Base-by-base conservation (phyloP, 1,139 yeast species). In the Zygoascus sp. region DNA sequence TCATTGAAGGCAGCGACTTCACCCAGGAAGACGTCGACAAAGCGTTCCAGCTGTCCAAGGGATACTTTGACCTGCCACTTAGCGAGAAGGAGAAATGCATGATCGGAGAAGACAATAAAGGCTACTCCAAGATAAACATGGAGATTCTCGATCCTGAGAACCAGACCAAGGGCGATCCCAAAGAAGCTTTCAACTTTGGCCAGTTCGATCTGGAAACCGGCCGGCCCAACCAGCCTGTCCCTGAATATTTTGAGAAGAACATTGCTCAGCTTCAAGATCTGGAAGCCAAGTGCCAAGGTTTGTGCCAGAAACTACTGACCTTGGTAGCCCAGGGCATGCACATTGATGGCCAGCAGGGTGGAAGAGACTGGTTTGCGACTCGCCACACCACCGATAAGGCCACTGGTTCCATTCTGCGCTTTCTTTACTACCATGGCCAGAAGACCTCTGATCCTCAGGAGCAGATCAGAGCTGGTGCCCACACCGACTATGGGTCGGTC, bases 381-480 rank as follows among this genome's bases (percentile, higher is more conserved):
- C 73, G 80, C 51, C 81, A 81, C 58, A 72, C 80, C 0, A 67
- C 67, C 7, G 67, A 72, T 46, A 51, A 58, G 32, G 61, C 63
- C 15, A 76, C 83, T 16, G 85, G 86, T 9, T 70, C 88, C 4
- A 77, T 86, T 0, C 73, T 85, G 58, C 69, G 95, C 55, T 71
- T 85, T 55, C 68, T 85, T 44, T 85, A 80, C 60, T 85, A 85
- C 59, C 90, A 90, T 0, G 75, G 83, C 9, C 79, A 75, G 46
- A 70, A 73, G 43, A 64, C 72, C 32, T 59, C 74, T 34, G 74
- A 70, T 47, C 78, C 83, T 0, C 78, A 77, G 50, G 72, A 75
- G 17, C 73, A 68, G n/a, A 76, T 83, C 41, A 70, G 94, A 45
- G 94, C 94, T 2, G 95, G 95, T 25, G 94, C 94, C 1, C 95